Evolutionary conservation across 2,329 filamentous ascomycete genomes (phyloP), one percentile per base, ranked within the genome.

Genomic region (Cordyceps fumosorosea): DNA sequence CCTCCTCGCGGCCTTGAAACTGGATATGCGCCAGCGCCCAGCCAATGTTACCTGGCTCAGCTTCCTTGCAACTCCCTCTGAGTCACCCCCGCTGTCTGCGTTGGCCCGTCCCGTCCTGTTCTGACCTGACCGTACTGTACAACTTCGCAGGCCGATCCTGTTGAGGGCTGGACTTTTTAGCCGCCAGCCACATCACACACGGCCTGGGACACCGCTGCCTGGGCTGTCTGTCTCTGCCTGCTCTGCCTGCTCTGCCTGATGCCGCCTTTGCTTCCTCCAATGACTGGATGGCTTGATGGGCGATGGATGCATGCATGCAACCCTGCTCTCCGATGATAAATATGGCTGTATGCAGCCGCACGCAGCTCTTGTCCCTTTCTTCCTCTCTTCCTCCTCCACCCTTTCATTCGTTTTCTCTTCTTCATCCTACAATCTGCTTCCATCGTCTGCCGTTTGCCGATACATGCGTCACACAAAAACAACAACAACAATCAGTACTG

Each of bases 141-240:
- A 7, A 29, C 29, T 7, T 29, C 8, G 29, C 47, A 51, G 37
- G 50, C 20, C 42, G 58, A 60, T 60, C 42, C 50, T 29, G 42
- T 32, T 60, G 58, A 47, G 58, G 51, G 58, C 51, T 37, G 34
- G 34, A 14, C 34, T 14, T 51, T 48, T 51, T 48, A 54, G 50
- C 58, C 51, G 58, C 42, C 58, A 51, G 58, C 58, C 59, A 62
- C 59, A 50, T 14, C 8, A 26, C 52, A 51, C 52, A 44, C 59
- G 50, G 44, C 59, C 50, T 44, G 45, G 51, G 32, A 51, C 52
- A 44, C 59, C 59, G 52, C 52, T 56, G 51, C 52, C 59, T 56
- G 22, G 52, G 52, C 29, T 56, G 59, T 56, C 59, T 29, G 29
- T 29, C 5, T 29, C 29, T 29, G 29, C 29, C 29, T 29, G 29